Percentiles rank a stretch among this genome's conserved stretches.
phyloP scores from a whole-genome alignment of 176 grass and related monocot species.

The Zoysia japonica region DNA sequence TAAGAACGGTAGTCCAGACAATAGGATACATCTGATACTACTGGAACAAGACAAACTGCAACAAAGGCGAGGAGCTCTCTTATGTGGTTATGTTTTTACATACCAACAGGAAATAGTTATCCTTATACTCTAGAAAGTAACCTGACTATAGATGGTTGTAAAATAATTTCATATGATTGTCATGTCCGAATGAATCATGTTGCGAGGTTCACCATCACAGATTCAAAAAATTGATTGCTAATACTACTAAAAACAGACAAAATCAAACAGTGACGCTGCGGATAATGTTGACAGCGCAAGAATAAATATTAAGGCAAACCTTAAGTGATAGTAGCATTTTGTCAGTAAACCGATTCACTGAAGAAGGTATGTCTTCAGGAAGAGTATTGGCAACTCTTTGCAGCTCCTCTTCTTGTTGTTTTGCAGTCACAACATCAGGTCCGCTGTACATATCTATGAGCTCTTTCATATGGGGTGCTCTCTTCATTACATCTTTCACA shows the following conservation, averaged over 20 bases:
- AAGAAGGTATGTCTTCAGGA: conserved; percentile 63
- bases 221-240: not conserved
- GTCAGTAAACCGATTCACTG: conserved; percentile 80
- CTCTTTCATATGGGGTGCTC: conserved; percentile 64
- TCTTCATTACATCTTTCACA: conserved; percentile 63
- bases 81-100: no score
- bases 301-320: conserved; percentile 50
- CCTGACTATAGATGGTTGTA: no score
- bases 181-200: conserved; percentile 11
- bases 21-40: no score
- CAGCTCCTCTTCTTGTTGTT: conserved; percentile 83
- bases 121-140: no score
- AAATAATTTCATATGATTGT: no score
- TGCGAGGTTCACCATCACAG: not conserved
- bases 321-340: conserved; percentile 71
- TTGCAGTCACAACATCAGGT: conserved; percentile 78
- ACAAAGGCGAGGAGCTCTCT: no score
- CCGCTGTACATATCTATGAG: conserved; percentile 69
- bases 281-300: conserved; percentile 12
- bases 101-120: no score
- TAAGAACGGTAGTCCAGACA: no score
- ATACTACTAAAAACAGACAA: not conserved
- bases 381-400: conserved; percentile 80
- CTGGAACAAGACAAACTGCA: no score
- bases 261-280: not conserved